These are phyloP conservation scores for Scutellaria galericulata DNA, from an alignment of 257 asterid genomes.

Conservation along the genomic window DNA sequence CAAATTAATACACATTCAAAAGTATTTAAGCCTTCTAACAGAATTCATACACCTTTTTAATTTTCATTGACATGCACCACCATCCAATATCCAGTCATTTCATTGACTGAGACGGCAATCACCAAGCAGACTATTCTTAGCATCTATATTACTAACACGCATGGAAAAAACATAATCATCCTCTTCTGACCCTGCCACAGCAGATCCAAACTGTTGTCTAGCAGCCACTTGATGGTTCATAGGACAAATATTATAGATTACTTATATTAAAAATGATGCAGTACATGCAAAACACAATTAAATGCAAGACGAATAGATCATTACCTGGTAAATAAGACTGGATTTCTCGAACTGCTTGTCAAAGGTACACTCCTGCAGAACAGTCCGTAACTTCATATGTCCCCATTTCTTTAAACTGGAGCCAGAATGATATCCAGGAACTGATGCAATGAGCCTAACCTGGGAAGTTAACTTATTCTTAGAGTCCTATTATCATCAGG, in stretches of 20 bases:
- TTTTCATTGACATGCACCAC: background rate
- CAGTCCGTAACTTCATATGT: conserved; percentile 90
- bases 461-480: conserved; percentile 38
- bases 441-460: conserved; percentile 97
- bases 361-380: conserved; percentile 87
- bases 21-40: background rate
- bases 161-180: background rate
- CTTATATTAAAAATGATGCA: background rate
- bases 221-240: conserved; percentile 2
- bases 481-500: background rate
- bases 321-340: conserved; percentile 92
- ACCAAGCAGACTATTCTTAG: background rate
- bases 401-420: conserved; percentile 90
- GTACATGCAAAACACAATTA: background rate
- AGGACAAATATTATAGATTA: background rate
- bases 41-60: background rate
- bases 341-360: conserved; percentile 80
- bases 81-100: conserved; percentile 1
- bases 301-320: conserved; percentile 26
- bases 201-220: background rate
- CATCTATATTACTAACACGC: background rate
- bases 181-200: background rate
- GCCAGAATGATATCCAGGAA: conserved; percentile 95
- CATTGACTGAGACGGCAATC: conserved; percentile 11
- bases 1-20: background rate